phyloP scores from a whole-genome alignment of 2,329 filamentous ascomycete species.

The Aspergillus viridinutans region DNA sequence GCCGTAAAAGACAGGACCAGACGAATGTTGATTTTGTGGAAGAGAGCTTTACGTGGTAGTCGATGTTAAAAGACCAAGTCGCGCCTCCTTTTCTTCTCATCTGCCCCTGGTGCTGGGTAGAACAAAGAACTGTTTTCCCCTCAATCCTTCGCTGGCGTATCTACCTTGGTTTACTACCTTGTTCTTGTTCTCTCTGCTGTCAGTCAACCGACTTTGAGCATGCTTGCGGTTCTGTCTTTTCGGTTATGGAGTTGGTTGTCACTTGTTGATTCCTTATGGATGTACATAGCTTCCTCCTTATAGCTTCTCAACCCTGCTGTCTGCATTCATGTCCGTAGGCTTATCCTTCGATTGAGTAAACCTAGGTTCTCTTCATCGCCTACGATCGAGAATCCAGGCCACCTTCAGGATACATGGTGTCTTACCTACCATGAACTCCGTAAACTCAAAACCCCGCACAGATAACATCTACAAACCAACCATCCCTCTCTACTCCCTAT shows the following conservation, averaged over 20 bases:
- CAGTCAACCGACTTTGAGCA: neutral
- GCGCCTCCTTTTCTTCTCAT: neutral
- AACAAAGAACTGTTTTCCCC: neutral
- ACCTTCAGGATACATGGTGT: neutral
- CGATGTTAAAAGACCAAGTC: neutral
- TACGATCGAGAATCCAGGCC: neutral
- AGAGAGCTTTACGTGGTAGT: slow-evolving; percentile 62
- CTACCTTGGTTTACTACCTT: neutral
- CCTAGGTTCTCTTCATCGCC: too few species aligned
- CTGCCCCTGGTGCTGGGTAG: neutral
- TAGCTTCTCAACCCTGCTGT: neutral
- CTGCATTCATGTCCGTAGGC: neutral
- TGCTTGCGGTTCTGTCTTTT: neutral
- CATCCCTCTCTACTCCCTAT: too few species aligned
- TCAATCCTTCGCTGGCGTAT: neutral
- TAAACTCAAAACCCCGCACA: neutral
- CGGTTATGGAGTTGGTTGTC: neutral
- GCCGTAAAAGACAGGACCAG: slow-evolving; percentile 57
- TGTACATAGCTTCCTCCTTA: neutral
- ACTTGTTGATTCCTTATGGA: neutral
- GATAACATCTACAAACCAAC: too few species aligned
- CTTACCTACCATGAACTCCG: neutral
- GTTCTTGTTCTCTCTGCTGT: neutral
- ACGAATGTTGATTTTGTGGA: slow-evolving; percentile 70
- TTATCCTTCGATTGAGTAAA: neutral